Conservation (phyloP, 164 flowering plant species). For the Magnolia sinica region DNA sequence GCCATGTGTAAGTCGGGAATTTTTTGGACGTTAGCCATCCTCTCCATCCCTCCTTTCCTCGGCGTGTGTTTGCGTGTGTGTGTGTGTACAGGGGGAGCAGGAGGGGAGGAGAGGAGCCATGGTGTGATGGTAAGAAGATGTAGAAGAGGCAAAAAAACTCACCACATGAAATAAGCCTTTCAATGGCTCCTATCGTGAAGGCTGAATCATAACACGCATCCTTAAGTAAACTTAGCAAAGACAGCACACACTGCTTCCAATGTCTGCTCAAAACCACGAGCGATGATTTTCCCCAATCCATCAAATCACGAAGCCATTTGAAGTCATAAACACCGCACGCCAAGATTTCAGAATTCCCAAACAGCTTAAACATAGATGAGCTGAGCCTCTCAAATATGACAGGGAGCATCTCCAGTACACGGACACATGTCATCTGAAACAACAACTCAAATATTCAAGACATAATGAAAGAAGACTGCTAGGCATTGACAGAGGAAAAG, state of each 20-base stretch:
- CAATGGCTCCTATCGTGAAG: conserved; percentile 35
- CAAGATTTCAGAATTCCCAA: conserved; percentile 19
- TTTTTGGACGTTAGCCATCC: no score
- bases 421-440: conserved; percentile 87
- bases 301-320: conserved; percentile 74
- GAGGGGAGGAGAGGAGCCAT: no score
- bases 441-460: conserved; percentile 6
- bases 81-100: no score
- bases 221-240: conserved; percentile 48
- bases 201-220: conserved; percentile 30
- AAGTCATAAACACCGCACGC: conserved; percentile 24
- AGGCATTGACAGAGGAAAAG: no score
- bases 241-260: conserved; percentile 62
- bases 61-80: no score
- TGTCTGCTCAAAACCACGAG: conserved; percentile 58
- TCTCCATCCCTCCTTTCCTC: no score
- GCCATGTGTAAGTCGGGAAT: no score
- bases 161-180: conserved; percentile 60
- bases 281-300: conserved; percentile 80
- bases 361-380: conserved; percentile 16
- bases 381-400: conserved; percentile 47
- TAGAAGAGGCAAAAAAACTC: conserved; percentile 18
- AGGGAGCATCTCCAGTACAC: conserved; percentile 83
- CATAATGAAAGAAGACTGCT: not conserved
- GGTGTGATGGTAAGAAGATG: not conserved